phyloP scores from a whole-genome alignment of 164 flowering plant genomes.

The Piper longum region DNA sequence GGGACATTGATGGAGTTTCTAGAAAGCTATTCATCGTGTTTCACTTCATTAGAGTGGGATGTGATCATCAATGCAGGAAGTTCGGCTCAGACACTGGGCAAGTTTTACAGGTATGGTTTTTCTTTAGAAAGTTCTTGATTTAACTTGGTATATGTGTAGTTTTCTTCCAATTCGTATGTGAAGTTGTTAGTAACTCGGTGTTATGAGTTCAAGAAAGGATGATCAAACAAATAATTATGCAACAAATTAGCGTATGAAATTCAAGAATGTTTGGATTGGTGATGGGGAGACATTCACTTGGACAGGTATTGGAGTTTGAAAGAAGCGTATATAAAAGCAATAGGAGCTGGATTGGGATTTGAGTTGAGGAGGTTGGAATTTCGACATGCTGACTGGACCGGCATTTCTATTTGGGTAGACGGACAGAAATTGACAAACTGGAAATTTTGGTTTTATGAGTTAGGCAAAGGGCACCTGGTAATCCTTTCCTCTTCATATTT shows the following conservation, averaged over 20 bases:
- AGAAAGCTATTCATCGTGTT: conserved; percentile 42
- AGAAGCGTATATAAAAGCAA: conserved; percentile 80
- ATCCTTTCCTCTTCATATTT: conserved; percentile 2
- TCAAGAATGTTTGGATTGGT: too few relatives aligned
- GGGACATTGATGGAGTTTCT: conserved; percentile 39
- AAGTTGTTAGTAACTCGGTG: neutral
- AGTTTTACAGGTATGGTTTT: conserved; percentile 49
- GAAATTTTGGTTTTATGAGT: conserved; percentile 55
- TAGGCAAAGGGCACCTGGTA: conserved; percentile 43
- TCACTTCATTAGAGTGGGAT: conserved; percentile 59
- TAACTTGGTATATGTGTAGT: neutral
- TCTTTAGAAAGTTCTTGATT: neutral
- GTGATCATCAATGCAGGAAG: conserved; percentile 32
- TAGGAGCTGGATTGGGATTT: conserved; percentile 51
- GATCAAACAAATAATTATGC: neutral
- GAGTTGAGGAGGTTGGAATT: conserved; percentile 51
- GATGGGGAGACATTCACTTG: neutral
- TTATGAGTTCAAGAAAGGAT: neutral
- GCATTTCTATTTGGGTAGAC: conserved; percentile 36
- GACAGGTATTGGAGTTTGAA: conserved; percentile 81
- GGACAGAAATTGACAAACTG: conserved; percentile 36
- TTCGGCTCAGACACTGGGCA: conserved; percentile 27
- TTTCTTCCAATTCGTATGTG: neutral
- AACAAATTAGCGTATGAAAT: neutral
- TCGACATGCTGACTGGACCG: conserved; percentile 45